A percentile compares a stretch with the other conserved stretches of the same genome.
Evolutionary conservation across 2,329 filamentous ascomycete species (phyloP).

Genomic region (Alternaria arbusti): DNA sequence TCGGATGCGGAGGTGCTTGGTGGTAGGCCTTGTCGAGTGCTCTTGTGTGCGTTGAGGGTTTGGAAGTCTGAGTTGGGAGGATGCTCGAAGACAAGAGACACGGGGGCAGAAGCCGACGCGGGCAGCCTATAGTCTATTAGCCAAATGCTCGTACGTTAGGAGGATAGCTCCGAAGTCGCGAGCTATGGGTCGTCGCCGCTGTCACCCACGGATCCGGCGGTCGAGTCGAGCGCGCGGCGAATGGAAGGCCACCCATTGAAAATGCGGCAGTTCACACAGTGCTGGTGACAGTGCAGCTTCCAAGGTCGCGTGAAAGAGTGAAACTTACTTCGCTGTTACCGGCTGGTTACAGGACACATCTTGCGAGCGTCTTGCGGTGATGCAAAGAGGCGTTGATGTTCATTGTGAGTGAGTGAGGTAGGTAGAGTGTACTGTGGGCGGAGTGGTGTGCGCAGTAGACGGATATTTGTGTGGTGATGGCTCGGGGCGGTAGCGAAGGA

Average conservation of each 20-base stretch:
- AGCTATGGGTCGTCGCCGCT: slow-evolving; percentile 1
- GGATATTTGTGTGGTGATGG: slow-evolving; percentile 15
- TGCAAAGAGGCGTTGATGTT: slow-evolving; percentile 35
- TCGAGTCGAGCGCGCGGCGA: not conserved
- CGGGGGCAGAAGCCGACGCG: slow-evolving; percentile 25
- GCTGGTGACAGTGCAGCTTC: not conserved
- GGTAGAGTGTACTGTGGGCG: not conserved
- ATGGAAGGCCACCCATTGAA: slow-evolving; percentile 2
- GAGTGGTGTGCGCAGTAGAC: not conserved
- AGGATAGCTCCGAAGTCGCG: not conserved
- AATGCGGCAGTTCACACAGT: not conserved
- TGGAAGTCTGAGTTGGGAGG: slow-evolving; percentile 3
- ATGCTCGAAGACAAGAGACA: slow-evolving; percentile 8
- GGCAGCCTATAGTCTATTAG: slow-evolving; percentile 19
- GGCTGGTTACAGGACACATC: slow-evolving; percentile 35
- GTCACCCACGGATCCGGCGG: slow-evolving; percentile 8
- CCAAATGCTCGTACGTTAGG: not conserved
- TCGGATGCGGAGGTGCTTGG: not conserved
- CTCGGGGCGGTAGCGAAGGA: slow-evolving; percentile 25
- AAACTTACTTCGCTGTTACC: slow-evolving; percentile 35
- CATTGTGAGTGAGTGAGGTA: slow-evolving; percentile 19
- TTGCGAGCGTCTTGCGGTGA: slow-evolving; percentile 33
- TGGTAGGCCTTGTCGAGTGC: not conserved
- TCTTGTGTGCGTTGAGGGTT: not conserved
- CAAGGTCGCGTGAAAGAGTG: not conserved